Evolutionary conservation across 176 grass and related monocot species (phyloP).

Genomic region (Carex littledalei): DNA sequence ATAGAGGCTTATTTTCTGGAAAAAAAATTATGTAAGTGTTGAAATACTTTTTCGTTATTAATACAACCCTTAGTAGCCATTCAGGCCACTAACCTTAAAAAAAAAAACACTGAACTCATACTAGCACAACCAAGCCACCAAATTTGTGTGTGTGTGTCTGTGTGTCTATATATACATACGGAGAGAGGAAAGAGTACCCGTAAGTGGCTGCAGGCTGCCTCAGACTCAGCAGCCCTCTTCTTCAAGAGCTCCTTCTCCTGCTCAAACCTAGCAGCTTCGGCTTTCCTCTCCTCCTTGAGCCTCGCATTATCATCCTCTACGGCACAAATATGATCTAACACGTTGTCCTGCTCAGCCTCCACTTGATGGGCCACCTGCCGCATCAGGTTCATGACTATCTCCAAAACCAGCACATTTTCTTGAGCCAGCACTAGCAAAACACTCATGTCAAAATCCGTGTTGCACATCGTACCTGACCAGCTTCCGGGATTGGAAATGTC

Average conservation of each 20-base stretch:
- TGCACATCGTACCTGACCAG: not conserved
- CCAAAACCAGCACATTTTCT: constrained; percentile 59
- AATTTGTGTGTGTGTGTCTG: constrained; percentile 20
- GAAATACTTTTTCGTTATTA: no score
- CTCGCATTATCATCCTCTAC: constrained; percentile 85
- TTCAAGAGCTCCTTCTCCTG: constrained; percentile 49
- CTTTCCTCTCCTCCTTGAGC: constrained; percentile 66
- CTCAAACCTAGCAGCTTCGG: constrained; percentile 53
- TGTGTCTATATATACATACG: not conserved
- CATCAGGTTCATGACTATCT: constrained; percentile 78
- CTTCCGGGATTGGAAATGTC: not conserved
- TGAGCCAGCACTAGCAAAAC: constrained; percentile 85
- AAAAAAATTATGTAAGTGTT: no score
- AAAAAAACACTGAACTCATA: not conserved
- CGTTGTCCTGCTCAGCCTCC: constrained; percentile 70
- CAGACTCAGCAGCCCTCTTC: constrained; percentile 39
- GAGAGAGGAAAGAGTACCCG: constrained; percentile 44
- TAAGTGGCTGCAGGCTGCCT: constrained; percentile 46
- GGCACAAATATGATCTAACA: constrained; percentile 84
- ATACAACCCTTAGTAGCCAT: no score
- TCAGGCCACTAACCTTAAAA: no score
- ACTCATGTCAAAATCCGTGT: constrained; percentile 84
- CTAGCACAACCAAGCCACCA: constrained; percentile 12
- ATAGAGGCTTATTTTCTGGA: no score
- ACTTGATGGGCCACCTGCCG: constrained; percentile 74